Conservation (phyloP, 495 filamentous ascomycete species). For the Aspergillus saccharolyticus region DNA sequence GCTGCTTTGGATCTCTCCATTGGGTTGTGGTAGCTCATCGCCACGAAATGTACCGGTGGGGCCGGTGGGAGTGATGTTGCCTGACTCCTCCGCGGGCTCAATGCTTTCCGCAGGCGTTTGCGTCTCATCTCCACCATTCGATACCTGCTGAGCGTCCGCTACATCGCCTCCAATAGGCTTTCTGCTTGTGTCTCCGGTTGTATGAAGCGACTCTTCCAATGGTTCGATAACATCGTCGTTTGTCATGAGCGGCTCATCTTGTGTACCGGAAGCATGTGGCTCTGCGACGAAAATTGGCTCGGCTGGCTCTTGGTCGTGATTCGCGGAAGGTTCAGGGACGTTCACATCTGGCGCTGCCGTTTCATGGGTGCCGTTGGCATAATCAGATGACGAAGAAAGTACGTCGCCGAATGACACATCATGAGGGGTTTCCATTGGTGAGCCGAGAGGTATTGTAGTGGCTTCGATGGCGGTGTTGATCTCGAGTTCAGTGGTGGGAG, state of each 20-base stretch:
- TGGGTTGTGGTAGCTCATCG: neutral
- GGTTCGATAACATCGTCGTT: neutral
- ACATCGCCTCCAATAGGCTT: neutral
- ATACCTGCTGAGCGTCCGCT: neutral
- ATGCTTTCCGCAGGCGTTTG: neutral
- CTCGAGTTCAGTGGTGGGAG: constrained; percentile 12
- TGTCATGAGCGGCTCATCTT: neutral
- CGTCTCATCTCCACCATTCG: neutral
- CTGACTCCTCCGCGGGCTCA: neutral
- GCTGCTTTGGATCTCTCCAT: constrained; percentile 18
- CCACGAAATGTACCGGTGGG: neutral
- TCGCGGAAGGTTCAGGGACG: neutral
- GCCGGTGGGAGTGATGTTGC: neutral
- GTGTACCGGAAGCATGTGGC: neutral
- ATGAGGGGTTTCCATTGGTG: constrained; percentile 2
- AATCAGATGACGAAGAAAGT: neutral
- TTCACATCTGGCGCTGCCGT: neutral
- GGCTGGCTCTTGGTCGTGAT: neutral
- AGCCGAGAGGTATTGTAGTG: constrained; percentile 1
- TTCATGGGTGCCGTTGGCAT: constrained; percentile 1
- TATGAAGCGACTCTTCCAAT: neutral
- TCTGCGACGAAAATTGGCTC: neutral
- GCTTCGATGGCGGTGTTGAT: constrained; percentile 8
- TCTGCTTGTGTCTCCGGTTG: neutral
- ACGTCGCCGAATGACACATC: neutral